Base-by-base conservation (phyloP, 2,329 filamentous ascomycete genomes). In the Apiospora aurea region DNA sequence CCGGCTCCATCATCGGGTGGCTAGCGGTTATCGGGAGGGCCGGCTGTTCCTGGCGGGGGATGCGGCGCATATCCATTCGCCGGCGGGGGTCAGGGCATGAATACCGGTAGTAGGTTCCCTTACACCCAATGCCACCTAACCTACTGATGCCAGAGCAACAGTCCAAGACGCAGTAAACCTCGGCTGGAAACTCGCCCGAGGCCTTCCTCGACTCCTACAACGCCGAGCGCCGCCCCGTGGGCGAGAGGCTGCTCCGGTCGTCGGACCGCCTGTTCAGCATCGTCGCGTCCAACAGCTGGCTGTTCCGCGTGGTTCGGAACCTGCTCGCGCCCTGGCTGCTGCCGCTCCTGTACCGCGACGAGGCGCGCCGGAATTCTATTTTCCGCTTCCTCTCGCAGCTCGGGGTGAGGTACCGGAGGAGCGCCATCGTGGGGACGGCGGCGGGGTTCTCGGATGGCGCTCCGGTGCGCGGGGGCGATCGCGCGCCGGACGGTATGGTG, bases 1-100 rank as follows among this genome's bases (percentile, higher is more conserved):
- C 76, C 82, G 80, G 2, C 80, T 89, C 81, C 82, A 82, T 68
- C 83, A 83, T 77, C 80, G 81, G 66, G 79, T 81, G 0, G 78
- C 80, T 4, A 78, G 78, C 29, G 72, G 72, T 41, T 79, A 87
- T 75, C 83, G 84, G 7, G 81, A 82, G 29, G 84, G 85, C 2
- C 83, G 87, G 3, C 81, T 88, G 3, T 86, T 90, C 64, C 79
- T 91, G 0, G 87, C 86, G 1, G 88, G 88, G 18, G 89, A 91
- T 71, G 87, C 88, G 7, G 87, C 86, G 1, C 88, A 90, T 72
- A 87, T 87, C 16, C 87, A 90, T 73, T 87, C 82, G 49, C 87
- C 87, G 0, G 84, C 85, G 88, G 87, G 2, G 89, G 87, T 0
- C 88, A 89, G 75, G 88, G 88, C 0, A 87, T 90, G 85, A 90